Evolutionary conservation across 2,329 filamentous ascomycete species (phyloP).

Genomic region (Zelopaecilomyces penicillatus): DNA sequence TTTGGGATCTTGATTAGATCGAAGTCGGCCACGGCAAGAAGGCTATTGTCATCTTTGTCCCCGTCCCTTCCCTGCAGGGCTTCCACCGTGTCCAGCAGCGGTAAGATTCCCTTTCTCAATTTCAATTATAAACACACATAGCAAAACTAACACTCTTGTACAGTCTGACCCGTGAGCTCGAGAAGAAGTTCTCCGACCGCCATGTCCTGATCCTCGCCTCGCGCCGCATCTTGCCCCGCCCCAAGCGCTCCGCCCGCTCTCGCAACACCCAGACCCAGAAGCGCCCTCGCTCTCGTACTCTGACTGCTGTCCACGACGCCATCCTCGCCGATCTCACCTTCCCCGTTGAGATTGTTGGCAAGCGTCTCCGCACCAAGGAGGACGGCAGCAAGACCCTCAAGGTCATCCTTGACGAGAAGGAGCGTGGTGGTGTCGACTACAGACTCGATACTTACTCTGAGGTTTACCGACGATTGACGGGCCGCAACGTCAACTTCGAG

Average conservation of each 20-base stretch:
- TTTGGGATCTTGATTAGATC: slow-evolving; percentile 69
- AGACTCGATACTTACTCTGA: slow-evolving; percentile 98
- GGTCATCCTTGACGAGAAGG: slow-evolving; percentile 99
- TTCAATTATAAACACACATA: neutral
- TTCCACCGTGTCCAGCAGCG: slow-evolving; percentile 99
- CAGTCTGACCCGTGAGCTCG: slow-evolving; percentile 98
- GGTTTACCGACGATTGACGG: slow-evolving; percentile 97
- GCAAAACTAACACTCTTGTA: neutral
- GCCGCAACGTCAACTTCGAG: slow-evolving; percentile 95
- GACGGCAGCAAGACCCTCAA: slow-evolving; percentile 98
- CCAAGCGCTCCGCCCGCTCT: slow-evolving; percentile 94
- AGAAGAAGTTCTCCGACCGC: slow-evolving; percentile 99
- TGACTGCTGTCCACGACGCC: slow-evolving; percentile 97
- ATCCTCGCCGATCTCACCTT: slow-evolving; percentile 98
- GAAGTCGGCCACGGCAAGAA: slow-evolving; percentile 99
- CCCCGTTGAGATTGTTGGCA: slow-evolving; percentile 99
- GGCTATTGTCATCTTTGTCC: slow-evolving; percentile 99
- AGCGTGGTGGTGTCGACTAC: slow-evolving; percentile 98
- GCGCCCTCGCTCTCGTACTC: slow-evolving; percentile 93
- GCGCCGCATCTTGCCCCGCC: slow-evolving; percentile 96
- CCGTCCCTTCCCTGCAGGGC: slow-evolving; percentile 92
- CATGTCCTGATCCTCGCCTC: slow-evolving; percentile 98
- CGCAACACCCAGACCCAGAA: slow-evolving; percentile 98
- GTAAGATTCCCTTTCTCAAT: slow-evolving; percentile 48
- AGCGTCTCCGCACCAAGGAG: slow-evolving; percentile 97